phyloP scores from a whole-genome alignment of 768 basidiomycete genomes.

The Pholiota conissans region DNA sequence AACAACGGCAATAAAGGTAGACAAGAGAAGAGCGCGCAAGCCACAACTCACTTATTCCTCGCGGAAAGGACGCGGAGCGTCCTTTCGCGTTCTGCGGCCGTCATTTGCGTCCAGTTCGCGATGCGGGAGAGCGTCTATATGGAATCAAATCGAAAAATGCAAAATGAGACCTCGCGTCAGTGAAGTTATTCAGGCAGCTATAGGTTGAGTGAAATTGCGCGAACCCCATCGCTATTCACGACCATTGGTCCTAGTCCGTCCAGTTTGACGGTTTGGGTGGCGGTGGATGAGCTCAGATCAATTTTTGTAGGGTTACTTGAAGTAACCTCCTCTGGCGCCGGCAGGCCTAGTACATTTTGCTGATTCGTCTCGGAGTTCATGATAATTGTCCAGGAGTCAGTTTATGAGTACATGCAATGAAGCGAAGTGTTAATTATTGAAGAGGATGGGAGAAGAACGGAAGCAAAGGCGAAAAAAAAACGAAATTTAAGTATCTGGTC shows the following conservation, averaged over 20 bases:
- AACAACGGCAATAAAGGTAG: not conserved
- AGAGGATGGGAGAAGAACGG: not conserved
- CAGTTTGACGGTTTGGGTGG: constrained; percentile 38
- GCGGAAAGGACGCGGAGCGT: constrained; percentile 54
- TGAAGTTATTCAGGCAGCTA: not conserved
- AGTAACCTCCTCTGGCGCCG: constrained; percentile 1
- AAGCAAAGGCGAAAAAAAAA: not conserved
- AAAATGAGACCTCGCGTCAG: not conserved
- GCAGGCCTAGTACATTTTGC: not conserved
- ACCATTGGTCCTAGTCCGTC: constrained; percentile 68
- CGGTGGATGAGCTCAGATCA: not conserved
- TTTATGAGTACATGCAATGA: not conserved
- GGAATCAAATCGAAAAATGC: not conserved
- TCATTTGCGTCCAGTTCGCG: constrained; percentile 62
- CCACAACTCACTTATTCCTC: constrained; percentile 47
- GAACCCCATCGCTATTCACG: constrained; percentile 65
- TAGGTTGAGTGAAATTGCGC: constrained; percentile 12
- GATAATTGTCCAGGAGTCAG: constrained; percentile 6
- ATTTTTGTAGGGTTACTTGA: not conserved
- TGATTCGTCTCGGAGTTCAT: constrained; percentile 1
- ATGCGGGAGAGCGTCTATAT: constrained; percentile 63
- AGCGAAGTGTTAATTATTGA: not conserved
- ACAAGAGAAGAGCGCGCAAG: not conserved
- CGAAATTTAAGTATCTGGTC: not conserved
- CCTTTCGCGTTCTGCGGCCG: constrained; percentile 54